Evolutionary conservation across 192 early-diverging fungal species (phyloP).

Genomic region (Coemansia furcata): DNA sequence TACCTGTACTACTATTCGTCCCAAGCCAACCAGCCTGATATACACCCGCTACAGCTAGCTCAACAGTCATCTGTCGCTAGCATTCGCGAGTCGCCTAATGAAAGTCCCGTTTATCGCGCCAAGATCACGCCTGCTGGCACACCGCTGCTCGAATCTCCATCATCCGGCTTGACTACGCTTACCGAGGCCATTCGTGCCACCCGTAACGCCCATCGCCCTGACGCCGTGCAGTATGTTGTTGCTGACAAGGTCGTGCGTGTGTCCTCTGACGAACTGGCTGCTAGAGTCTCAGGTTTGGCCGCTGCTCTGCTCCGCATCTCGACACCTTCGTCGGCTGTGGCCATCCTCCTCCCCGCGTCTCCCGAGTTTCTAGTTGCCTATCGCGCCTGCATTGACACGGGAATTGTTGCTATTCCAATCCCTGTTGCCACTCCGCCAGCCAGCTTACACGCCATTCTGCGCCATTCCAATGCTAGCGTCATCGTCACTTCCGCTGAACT

Average conservation of each 20-base stretch:
- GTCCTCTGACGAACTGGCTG: conserved; percentile 9
- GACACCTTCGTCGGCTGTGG: not conserved
- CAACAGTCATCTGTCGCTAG: conserved; percentile 40
- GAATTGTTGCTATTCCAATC: conserved; percentile 33
- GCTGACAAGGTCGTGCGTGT: conserved; percentile 6
- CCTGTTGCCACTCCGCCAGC: conserved; percentile 6
- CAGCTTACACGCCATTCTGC: conserved; percentile 16
- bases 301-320: conserved; percentile 9
- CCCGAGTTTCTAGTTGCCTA: conserved; percentile 30
- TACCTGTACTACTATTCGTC: conserved; percentile 51
- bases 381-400: conserved; percentile 46
- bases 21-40: conserved; percentile 50
- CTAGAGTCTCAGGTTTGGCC: conserved; percentile 20
- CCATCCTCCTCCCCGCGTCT: conserved; percentile 22
- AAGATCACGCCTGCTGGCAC: conserved; percentile 36
- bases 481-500: conserved; percentile 29
- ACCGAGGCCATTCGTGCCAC: conserved; percentile 26
- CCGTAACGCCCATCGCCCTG: conserved; percentile 8
- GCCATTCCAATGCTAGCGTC: conserved; percentile 13
- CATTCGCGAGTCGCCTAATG: conserved; percentile 27
- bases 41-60: conserved; percentile 47
- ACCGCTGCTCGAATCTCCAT: conserved; percentile 15
- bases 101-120: conserved; percentile 45
- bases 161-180: conserved; percentile 10
- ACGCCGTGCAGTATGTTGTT: conserved; percentile 12